A percentile compares a stretch with the other conserved stretches of the same genome.
Conservation (phyloP, 2,329 filamentous ascomycete genomes). For the Colletotrichum plurivorum region DNA sequence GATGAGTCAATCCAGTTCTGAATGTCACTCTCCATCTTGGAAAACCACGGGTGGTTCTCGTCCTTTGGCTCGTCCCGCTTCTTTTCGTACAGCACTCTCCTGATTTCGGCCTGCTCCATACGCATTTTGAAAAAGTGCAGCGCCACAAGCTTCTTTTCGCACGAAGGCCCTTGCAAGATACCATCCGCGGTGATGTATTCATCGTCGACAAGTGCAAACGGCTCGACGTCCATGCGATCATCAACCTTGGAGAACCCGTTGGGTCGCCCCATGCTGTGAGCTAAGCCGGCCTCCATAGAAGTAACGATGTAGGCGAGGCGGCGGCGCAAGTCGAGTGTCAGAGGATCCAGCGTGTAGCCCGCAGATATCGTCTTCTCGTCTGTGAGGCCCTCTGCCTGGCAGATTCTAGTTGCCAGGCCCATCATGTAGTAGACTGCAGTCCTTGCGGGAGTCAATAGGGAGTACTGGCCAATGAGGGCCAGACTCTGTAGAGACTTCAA, state of each 20-base stretch:
- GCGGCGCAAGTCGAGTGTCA: constrained; percentile 91
- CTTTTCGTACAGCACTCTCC: constrained; percentile 87
- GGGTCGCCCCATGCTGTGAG: constrained; percentile 89
- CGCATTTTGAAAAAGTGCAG: constrained; percentile 97
- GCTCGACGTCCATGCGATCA: constrained; percentile 87
- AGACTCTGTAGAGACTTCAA: constrained; percentile 92
- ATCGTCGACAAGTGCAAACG: constrained; percentile 87
- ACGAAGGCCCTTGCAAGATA: constrained; percentile 78
- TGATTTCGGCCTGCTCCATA: constrained; percentile 87
- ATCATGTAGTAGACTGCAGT: constrained; percentile 95
- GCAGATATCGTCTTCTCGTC: constrained; percentile 89
- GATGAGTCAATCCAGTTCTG: constrained; percentile 83
- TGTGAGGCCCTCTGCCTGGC: constrained; percentile 88
- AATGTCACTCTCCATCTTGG: constrained; percentile 82
- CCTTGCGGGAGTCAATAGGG: constrained; percentile 89
- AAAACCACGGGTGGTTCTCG: constrained; percentile 90
- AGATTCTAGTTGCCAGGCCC: constrained; percentile 87
- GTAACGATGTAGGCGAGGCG: constrained; percentile 90
- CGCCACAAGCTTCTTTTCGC: constrained; percentile 87
- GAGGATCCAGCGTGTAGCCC: constrained; percentile 74
- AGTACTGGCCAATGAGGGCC: constrained; percentile 89
- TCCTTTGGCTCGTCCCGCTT: constrained; percentile 82
- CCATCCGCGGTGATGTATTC: constrained; percentile 84
- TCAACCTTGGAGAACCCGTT: constrained; percentile 86
- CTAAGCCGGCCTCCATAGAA: constrained; percentile 89